Conservation (phyloP, 106 monocot genomes). For the Allium fistulosum region DNA sequence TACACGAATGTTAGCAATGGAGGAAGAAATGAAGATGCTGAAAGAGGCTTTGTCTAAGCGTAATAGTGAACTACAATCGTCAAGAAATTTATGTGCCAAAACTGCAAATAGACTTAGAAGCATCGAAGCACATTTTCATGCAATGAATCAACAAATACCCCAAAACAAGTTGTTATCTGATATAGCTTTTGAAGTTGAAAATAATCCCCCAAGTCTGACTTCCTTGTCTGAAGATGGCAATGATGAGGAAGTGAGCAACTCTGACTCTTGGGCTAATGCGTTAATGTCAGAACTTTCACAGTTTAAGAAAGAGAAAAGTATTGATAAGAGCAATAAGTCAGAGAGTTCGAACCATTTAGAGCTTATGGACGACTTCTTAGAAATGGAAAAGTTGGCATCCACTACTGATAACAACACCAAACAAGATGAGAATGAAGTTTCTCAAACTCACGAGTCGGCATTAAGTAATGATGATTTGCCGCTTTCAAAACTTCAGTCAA, state of each 20-base stretch:
- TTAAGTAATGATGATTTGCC: constrained; percentile 5
- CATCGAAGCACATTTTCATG: constrained; percentile 48
- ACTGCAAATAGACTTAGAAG: constrained; percentile 56
- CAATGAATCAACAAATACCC: constrained; percentile 33
- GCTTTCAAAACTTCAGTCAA: constrained; percentile 39
- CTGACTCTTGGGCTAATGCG: constrained; percentile 61
- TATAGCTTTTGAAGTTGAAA: constrained; percentile 42
- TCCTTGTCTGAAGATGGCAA: constrained; percentile 87
- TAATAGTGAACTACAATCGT: constrained; percentile 77
- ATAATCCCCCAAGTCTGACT: constrained; percentile 64
- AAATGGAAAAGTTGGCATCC: constrained; percentile 72
- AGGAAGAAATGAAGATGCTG: constrained; percentile 94
- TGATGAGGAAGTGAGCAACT: constrained; percentile 67
- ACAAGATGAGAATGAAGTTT: constrained; percentile 14
- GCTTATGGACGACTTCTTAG: constrained; percentile 81
- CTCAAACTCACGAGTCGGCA: constrained; percentile 2
- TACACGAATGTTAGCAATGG: constrained; percentile 56
- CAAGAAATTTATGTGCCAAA: constrained; percentile 70
- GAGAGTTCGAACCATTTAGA: constrained; percentile 45
- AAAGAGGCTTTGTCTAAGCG: constrained; percentile 87
- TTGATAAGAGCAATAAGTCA: constrained; percentile 19
- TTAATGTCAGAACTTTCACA: constrained; percentile 70
- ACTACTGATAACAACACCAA: constrained; percentile 17
- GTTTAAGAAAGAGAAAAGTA: constrained; percentile 48
- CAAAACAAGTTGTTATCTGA: constrained; percentile 29